Evolutionary conservation across 345 rosid species (phyloP).

Genomic region (Syzygium aromaticum): DNA sequence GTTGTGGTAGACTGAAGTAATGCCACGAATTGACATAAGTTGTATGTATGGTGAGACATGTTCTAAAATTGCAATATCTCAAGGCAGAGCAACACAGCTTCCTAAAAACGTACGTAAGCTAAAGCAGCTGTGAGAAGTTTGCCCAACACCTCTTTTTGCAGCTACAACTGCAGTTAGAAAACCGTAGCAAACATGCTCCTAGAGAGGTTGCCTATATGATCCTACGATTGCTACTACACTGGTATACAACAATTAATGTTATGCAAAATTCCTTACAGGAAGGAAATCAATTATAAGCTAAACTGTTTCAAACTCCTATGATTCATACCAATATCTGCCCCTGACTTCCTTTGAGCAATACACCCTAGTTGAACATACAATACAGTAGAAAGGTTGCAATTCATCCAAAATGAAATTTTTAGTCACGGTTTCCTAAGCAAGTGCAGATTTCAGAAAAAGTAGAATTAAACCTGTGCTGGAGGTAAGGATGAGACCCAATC

Average conservation of each 20-base stretch:
- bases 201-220: background rate
- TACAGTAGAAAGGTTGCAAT: background rate
- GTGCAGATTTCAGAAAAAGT: background rate
- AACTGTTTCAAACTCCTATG: background rate
- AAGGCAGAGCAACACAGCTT: background rate
- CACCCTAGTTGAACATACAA: background rate
- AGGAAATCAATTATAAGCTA: background rate
- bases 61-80: background rate
- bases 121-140: background rate
- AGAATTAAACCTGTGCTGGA: constrained; percentile 74
- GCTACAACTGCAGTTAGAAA: background rate
- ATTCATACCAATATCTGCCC: background rate
- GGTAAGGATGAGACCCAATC: constrained; percentile 98
- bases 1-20: background rate
- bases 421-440: background rate
- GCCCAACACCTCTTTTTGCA: background rate
- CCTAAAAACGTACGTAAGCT: background rate
- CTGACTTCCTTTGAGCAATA: background rate
- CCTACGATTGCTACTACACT: background rate
- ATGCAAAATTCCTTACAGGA: background rate
- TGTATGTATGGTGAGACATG: background rate
- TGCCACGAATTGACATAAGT: background rate
- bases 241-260: background rate
- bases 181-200: background rate
- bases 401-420: background rate